Percentiles rank a stretch among this genome's conserved stretches.
These are phyloP conservation scores for Peronosclerospora sorghi DNA, from an alignment of 352 stramenopile species.

Conservation along the genomic window DNA sequence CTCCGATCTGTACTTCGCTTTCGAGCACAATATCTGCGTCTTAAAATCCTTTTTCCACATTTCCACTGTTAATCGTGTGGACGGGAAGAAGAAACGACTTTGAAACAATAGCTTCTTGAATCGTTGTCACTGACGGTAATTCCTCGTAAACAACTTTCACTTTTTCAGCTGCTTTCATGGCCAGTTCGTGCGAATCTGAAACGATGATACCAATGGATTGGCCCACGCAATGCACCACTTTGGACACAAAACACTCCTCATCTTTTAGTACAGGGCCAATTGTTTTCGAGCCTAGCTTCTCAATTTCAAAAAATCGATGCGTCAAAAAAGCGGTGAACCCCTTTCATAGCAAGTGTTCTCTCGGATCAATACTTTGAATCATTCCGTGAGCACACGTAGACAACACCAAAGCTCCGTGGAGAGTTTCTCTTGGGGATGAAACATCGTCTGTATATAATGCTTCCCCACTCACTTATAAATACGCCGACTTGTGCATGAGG, in stretches of 20 bases:
- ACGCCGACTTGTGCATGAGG: constrained; percentile 88
- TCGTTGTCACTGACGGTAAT: constrained; percentile 85
- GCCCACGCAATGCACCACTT: constrained; percentile 60
- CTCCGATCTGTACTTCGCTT: constrained; percentile 83
- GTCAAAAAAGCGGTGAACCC: constrained; percentile 84
- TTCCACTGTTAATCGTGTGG: constrained; percentile 78
- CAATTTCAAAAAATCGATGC: constrained; percentile 53
- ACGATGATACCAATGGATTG: constrained; percentile 77
- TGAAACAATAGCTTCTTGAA: constrained; percentile 90
- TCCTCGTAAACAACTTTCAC: constrained; percentile 87
- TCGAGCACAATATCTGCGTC: constrained; percentile 70
- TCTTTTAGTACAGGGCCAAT: constrained; percentile 78
- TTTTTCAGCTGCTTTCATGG: constrained; percentile 61
- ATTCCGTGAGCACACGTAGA: constrained; percentile 66
- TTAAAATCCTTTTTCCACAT: constrained; percentile 64
- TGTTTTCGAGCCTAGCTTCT: constrained; percentile 57
- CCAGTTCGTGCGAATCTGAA: constrained; percentile 68
- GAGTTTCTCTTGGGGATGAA: constrained; percentile 63
- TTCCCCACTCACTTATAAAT: constrained; percentile 91
- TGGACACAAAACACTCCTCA: constrained; percentile 79
- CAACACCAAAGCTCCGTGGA: constrained; percentile 89
- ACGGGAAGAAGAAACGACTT: constrained; percentile 84
- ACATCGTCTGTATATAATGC: constrained; percentile 94
- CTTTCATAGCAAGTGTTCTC: constrained; percentile 67
- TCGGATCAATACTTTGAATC: constrained; percentile 84